Percentiles rank a stretch among this genome's conserved stretches.
phyloP scores from a whole-genome alignment of 495 filamentous ascomycete genomes.

The Neurospora hispaniola region DNA sequence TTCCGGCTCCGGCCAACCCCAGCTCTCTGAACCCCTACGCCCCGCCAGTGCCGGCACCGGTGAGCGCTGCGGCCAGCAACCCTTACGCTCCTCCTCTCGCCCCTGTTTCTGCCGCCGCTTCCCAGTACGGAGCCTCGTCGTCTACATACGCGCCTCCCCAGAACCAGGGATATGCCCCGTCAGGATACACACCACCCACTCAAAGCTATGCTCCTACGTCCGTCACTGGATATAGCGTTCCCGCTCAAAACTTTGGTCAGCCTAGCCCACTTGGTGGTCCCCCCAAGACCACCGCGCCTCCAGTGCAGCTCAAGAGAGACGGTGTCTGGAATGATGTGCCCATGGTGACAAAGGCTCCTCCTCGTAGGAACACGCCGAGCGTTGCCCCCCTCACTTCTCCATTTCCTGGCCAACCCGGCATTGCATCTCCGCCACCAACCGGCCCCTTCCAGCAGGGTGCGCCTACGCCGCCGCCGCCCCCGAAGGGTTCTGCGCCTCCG shows the following conservation, averaged over 20 bases:
- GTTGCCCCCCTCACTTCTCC: constrained; percentile 50
- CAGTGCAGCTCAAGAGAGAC: constrained; percentile 57
- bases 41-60: constrained; percentile 19
- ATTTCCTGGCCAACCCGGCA: constrained; percentile 49
- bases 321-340: constrained; percentile 94
- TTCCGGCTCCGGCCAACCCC: constrained; percentile 19
- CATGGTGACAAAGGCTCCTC: constrained; percentile 65
- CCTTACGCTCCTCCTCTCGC: constrained; percentile 50
- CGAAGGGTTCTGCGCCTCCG: constrained; percentile 43
- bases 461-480: constrained; percentile 42
- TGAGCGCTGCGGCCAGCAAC: constrained; percentile 37
- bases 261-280: constrained; percentile 16
- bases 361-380: constrained; percentile 61
- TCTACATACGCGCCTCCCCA: constrained; percentile 27
- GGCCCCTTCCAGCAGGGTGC: constrained; percentile 21
- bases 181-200: background rate
- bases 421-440: constrained; percentile 39
- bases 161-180: background rate
- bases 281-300: constrained; percentile 49
- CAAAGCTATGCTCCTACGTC: constrained; percentile 18
- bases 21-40: constrained; percentile 29
- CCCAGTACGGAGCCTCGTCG: constrained; percentile 19
- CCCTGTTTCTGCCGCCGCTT: constrained; percentile 29
- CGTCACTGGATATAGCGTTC: constrained; percentile 25
- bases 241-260: constrained; percentile 12